Evolutionary conservation across 2,329 filamentous ascomycete species (phyloP), one percentile per base, ranked within the genome.

Genomic region (Chaetomium sp.): DNA sequence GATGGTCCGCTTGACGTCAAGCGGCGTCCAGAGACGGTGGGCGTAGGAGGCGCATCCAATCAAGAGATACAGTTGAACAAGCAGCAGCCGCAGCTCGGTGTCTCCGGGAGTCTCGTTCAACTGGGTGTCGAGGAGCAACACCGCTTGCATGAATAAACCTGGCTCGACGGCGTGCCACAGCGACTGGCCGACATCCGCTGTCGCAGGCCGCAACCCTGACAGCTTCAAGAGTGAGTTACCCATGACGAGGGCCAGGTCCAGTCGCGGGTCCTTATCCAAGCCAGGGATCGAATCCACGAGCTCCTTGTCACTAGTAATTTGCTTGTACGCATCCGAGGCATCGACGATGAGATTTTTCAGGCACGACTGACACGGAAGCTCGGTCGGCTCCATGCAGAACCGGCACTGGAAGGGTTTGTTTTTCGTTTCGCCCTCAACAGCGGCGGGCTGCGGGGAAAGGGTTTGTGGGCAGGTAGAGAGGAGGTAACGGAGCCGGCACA

Each of bases 1-100:
- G 31, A 86, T 83, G 0, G 82, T 83, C 25, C 84, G 80, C 73
- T 87, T 87, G 1, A 87, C 80, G 3, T 80, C 82, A 10, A 86
- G 77, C 0, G 77, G 77, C 12, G 78, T 75, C 83, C 84, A 87
- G 2, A 84, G 73, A 38, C 80, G 72, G 27, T 79, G 75, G 0
- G 82, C 82, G 21, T 78, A 77, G 1, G 80, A 77, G 0, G 78
- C 78, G 13, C 81, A 83, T 8, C 84, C 84, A 7, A 86, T 74
- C 3, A 81, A 72, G 10, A 85, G 74, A 58, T 85, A 83, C 2
- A 86, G 71, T 62, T 83, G 82, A 1, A 83, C 77, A 0, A 87
- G 75, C 0, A 87, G 67, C 4, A 87, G 75, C 2, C 80, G 79
- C 3, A 84, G 74, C 0, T 79, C 75, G 57, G 78, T 78, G 53